Conservation (phyloP, 495 filamentous ascomycete species). For the Aspergillus sclerotioniger region DNA sequence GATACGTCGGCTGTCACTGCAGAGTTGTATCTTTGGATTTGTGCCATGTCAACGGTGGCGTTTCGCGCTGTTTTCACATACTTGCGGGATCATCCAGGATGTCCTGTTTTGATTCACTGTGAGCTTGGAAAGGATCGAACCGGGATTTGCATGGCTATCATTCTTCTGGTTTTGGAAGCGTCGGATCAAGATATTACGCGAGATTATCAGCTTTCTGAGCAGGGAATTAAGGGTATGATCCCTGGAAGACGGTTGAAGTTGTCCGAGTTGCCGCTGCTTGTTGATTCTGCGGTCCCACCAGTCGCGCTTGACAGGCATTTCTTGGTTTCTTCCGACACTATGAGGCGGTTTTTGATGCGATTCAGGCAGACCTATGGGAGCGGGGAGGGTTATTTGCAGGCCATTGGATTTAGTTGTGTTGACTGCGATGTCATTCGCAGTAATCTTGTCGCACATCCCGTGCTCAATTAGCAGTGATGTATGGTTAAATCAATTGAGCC, state of each 20-base stretch:
- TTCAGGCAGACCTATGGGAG: background rate
- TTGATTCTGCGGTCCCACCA: background rate
- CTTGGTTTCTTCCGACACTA: background rate
- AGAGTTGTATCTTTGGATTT: background rate
- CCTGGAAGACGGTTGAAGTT: background rate
- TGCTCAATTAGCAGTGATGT: background rate
- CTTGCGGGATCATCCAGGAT: background rate
- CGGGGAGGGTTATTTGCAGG: background rate
- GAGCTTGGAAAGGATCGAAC: constrained; percentile 7
- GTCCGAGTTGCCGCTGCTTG: background rate
- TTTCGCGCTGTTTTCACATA: background rate
- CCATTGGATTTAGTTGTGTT: background rate
- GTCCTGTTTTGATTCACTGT: constrained; percentile 1
- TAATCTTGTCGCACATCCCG: background rate
- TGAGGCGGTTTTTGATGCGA: background rate
- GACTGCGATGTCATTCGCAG: background rate
- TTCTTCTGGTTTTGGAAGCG: background rate
- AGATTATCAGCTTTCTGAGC: background rate
- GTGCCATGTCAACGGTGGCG: background rate
- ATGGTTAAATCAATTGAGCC: background rate
- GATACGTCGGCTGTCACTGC: background rate
- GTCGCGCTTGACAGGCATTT: background rate
- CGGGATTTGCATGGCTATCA: background rate
- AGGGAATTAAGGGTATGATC: background rate
- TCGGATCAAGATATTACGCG: background rate